Conservation (phyloP, 306 rosid species). For the Hippophae rhamnoides region DNA sequence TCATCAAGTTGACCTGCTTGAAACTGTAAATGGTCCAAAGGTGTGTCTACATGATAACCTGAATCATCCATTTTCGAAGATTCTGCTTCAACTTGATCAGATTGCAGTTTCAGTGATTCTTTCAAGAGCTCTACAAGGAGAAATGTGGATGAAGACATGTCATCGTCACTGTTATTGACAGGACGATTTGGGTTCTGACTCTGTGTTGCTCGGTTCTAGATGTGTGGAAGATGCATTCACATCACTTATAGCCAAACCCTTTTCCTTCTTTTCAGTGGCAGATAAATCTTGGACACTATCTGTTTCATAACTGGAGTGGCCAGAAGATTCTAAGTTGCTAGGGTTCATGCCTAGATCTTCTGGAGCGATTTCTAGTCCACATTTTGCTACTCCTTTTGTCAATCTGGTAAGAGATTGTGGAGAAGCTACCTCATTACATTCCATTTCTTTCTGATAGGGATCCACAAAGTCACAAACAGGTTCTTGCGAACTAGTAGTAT, state of each 20-base stretch:
- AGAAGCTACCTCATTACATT: conserved; percentile 32
- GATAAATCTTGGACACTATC: conserved; percentile 21
- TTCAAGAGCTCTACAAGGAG: conserved; percentile 25
- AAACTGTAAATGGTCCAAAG: conserved; percentile 25
- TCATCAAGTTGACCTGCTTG: conserved; percentile 30
- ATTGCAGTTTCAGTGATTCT: conserved; percentile 21
- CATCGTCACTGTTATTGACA: conserved; percentile 18
- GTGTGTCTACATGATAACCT: conserved; percentile 20
- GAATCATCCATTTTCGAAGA: conserved; percentile 17
- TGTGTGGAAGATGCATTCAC: conserved; percentile 20
- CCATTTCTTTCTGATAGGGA: conserved; percentile 24
- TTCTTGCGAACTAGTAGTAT: conserved; percentile 21
- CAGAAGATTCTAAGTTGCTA: conserved; percentile 21
- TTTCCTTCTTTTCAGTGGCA: conserved; percentile 20
- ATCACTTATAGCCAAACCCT: conserved; percentile 25
- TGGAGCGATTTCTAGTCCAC: conserved; percentile 26
- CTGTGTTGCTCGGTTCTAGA: conserved; percentile 23
- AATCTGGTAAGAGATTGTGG: conserved; percentile 25
- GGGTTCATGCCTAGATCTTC: conserved; percentile 23
- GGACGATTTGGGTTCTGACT: conserved; percentile 24
- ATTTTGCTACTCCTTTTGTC: conserved; percentile 21
- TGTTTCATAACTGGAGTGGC: conserved; percentile 25
- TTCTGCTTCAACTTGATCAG: conserved; percentile 28
- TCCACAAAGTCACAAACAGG: conserved; percentile 23
- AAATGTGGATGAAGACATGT: conserved; percentile 24